phyloP scores from a whole-genome alignment of 2,329 filamentous ascomycete species.

The Penicillium sp. region DNA sequence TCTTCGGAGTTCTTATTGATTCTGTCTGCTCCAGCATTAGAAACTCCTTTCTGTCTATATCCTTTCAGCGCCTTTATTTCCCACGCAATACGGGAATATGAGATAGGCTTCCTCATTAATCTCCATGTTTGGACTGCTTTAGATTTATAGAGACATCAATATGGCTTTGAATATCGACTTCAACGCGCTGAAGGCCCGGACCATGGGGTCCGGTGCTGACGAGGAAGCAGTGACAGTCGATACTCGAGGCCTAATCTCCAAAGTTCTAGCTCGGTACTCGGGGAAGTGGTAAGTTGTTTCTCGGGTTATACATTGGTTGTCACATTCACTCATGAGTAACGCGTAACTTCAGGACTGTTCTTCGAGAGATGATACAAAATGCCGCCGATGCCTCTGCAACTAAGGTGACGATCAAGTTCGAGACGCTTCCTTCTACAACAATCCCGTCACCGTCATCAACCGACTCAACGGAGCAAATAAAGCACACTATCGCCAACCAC shows the following conservation, averaged over 20 bases:
- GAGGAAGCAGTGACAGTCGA: conserved; percentile 98
- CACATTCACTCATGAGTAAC: background rate
- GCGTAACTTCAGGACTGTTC: conserved; percentile 50
- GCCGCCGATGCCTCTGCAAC: conserved; percentile 95
- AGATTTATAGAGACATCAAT: background rate
- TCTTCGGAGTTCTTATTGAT: background rate
- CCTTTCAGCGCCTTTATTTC: background rate
- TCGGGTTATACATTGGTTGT: background rate
- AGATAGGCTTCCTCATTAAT: background rate
- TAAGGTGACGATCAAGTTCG: conserved; percentile 86
- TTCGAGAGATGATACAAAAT: conserved; percentile 95
- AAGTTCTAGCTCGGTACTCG: conserved; percentile 92
- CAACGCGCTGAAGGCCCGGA: conserved; percentile 76
- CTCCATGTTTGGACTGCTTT: background rate
- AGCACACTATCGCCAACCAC: conserved; percentile 81
- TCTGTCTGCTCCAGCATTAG: background rate
- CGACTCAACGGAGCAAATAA: conserved; percentile 70
- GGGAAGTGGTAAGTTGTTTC: conserved; percentile 73
- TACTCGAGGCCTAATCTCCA: conserved; percentile 94
- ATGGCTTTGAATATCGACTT: conserved; percentile 72
- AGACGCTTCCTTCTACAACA: conserved; percentile 79
- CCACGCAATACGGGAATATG: background rate
- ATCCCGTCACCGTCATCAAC: conserved; percentile 68
- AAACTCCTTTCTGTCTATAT: background rate
- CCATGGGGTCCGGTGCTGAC: conserved; percentile 80